phyloP scores from a whole-genome alignment of 371 early-diverging fungal genomes.

The Parasitella parasitica region DNA sequence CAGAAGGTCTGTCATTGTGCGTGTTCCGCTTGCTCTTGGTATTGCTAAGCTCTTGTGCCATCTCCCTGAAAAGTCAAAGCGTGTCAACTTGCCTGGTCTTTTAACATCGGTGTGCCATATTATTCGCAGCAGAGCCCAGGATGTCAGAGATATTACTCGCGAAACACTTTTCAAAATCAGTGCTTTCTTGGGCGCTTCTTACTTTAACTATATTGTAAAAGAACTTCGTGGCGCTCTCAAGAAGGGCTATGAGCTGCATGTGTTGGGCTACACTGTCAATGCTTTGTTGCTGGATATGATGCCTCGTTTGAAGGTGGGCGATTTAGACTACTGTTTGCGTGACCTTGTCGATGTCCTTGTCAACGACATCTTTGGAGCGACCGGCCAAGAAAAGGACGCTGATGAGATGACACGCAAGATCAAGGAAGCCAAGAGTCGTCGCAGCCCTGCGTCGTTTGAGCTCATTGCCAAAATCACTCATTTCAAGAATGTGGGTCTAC shows the following conservation, averaged over 20 bases:
- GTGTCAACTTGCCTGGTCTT: constrained; percentile 80
- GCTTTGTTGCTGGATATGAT: constrained; percentile 69
- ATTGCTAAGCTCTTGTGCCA: constrained; percentile 78
- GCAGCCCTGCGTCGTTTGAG: constrained; percentile 85
- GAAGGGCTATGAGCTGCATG: constrained; percentile 90
- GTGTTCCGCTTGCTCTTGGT: constrained; percentile 88
- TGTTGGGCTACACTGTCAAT: constrained; percentile 90
- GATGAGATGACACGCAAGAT: constrained; percentile 87
- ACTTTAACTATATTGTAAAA: constrained; percentile 84
- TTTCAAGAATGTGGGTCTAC: constrained; percentile 61
- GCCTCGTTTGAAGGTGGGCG: constrained; percentile 63
- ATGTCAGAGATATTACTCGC: constrained; percentile 83
- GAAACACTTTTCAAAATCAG: constrained; percentile 86
- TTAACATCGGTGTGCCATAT: constrained; percentile 84
- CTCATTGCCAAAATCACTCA: constrained; percentile 64
- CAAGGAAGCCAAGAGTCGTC: constrained; percentile 82
- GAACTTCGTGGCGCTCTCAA: constrained; percentile 79
- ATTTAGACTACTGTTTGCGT: constrained; percentile 77
- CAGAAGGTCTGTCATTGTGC: constrained; percentile 71
- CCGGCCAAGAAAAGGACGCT: constrained; percentile 87
- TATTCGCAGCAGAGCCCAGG: constrained; percentile 79
- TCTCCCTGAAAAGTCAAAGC: constrained; percentile 75
- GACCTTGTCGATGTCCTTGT: constrained; percentile 71
- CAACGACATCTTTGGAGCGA: constrained; percentile 89
- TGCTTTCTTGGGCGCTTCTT: constrained; percentile 78